Evolutionary conservation across 495 filamentous ascomycete genomes (phyloP), one percentile per base, ranked within the genome.

Genomic region (Aspergillus sclerotioniger): DNA sequence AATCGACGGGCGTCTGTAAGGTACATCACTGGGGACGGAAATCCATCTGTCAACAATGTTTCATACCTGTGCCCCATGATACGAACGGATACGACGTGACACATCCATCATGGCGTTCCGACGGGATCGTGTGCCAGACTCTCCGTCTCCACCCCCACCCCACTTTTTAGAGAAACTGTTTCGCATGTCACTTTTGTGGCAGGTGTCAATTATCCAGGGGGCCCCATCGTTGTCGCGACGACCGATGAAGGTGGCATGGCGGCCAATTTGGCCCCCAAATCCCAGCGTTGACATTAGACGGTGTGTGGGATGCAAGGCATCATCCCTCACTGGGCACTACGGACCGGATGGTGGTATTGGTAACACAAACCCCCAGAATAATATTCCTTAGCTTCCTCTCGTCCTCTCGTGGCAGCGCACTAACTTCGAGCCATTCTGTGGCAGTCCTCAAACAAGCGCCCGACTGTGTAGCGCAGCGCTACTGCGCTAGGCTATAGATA

Each of bases 141-240:
- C 33, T 15, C 13, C 2, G 3, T 37, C 3, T 15, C 33, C 9
- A 3, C 33, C 2, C 33, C 33, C 33, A 9, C 37, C 48, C 48
- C 48, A 51, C 48, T 33, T 32, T 51, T 41, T 41, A 41, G 37
- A 41, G 48, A 21, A 51, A 15, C 21, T 32, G 48, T 51, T 33
- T 51, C 48, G 48, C 48, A 51, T 51, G 48, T 51, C 48, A 33
- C 28, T 41, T 41, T 32, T 33, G 48, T 51, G 28, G n/a, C 48
- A 32, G 21, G 25, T 31, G 28, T 16, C 46, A 25, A 15, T 49
- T n/a, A n/a, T n/a, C 15, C 20, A 12, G 28, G 28, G 13, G 20
- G 3, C 13, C 46, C 28, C 46, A 49, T 49, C 15, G 17, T 29
- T 49, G 17, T 49, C 46, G 13, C 12, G 15, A 29, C 21, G 46